These are phyloP conservation scores for Parietaria judaica DNA, from an alignment of 306 rosid genomes.

Conservation along the genomic window DNA sequence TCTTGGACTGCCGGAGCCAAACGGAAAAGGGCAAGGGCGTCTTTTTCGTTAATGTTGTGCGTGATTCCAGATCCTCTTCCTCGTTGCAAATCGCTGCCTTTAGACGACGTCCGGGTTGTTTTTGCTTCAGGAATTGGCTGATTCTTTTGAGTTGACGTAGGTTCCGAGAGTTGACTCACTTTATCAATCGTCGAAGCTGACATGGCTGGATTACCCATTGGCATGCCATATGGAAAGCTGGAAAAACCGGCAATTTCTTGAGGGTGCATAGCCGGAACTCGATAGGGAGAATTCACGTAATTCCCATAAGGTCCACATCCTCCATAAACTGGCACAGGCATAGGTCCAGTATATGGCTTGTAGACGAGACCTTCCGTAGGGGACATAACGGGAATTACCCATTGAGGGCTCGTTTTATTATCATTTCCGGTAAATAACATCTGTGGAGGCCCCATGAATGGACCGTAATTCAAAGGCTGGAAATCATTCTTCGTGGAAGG, in stretches of 20 bases:
- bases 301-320: constrained; percentile 57
- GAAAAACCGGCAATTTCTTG: constrained; percentile 50
- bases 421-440: constrained; percentile 36
- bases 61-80: constrained; percentile 29
- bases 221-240: constrained; percentile 58
- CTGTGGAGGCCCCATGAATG: constrained; percentile 38
- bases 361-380: constrained; percentile 89
- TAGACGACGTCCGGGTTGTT: constrained; percentile 29
- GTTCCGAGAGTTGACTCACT: constrained; percentile 34
- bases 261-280: constrained; percentile 40
- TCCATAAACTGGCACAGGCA: constrained; percentile 46
- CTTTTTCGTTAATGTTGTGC: constrained; percentile 39
- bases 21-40: constrained; percentile 46
- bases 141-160: constrained; percentile 29
- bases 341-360: constrained; percentile 80
- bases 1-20: constrained; percentile 31
- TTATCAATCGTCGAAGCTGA: constrained; percentile 58
- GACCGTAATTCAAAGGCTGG: constrained; percentile 46
- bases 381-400: constrained; percentile 83
- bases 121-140: constrained; percentile 21
- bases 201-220: constrained; percentile 37
- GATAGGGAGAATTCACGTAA: constrained; percentile 53
- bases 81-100: constrained; percentile 52
- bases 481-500: constrained; percentile 42
- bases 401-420: constrained; percentile 52